Evolutionary conservation across 805 yeast species (phyloP).

Genomic region (Kockiozyma suomiensis): DNA sequence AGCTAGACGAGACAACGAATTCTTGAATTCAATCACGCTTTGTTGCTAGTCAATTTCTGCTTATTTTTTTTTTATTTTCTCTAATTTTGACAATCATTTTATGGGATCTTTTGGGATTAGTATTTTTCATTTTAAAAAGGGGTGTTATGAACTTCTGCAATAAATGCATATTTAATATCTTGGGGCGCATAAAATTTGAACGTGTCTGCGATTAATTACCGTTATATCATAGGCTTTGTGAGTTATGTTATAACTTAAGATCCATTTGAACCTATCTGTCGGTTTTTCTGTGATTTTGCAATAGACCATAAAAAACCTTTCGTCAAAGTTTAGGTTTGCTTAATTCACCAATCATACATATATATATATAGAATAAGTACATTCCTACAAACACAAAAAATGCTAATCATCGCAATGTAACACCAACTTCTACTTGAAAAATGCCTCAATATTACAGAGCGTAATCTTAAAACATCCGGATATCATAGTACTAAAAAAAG

Average conservation of each 20-base stretch:
- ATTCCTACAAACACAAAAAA: background rate
- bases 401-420: background rate
- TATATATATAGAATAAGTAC: background rate
- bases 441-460: no score
- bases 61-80: background rate
- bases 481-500: conserved; percentile 26
- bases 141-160: background rate
- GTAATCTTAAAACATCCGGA: conserved; percentile 21
- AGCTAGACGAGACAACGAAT: conserved; percentile 30
- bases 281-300: no score
- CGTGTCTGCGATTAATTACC: no score
- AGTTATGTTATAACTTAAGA: no score
- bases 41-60: conserved; percentile 36
- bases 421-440: no score
- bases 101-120: no score
- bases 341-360: background rate
- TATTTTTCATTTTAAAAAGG: background rate
- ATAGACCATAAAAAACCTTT: no score
- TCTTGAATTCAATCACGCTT: conserved; percentile 38
- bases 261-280: no score
- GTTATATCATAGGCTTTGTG: no score
- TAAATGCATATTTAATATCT: background rate
- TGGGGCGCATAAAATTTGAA: conserved; percentile 1
- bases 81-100: background rate
- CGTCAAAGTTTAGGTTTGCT: no score